Evolutionary conservation across 768 basidiomycete genomes (phyloP), one percentile per base, ranked within the genome.

Genomic region (Sarcodon sp.): DNA sequence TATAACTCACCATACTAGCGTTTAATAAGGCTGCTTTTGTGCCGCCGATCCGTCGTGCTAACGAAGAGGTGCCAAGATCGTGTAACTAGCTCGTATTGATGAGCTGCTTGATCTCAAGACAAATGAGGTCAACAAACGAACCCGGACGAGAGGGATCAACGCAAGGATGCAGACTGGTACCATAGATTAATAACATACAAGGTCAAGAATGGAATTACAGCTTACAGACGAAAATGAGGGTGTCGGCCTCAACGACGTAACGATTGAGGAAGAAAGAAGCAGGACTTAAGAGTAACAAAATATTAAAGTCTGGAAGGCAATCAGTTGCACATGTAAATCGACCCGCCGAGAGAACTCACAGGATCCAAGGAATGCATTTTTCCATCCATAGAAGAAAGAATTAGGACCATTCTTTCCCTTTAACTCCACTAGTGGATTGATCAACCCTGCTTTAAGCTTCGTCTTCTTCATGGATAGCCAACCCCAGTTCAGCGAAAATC

Each of bases 141-240:
- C 83, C 66, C 83, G 81, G 45, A 88, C 86, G 31, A 89, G 70
- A 3, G 88, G 89, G 27, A 89, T 74, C 61, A 91, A 75, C 8
- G 83, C 74, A 27, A 86, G 63, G 52, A 81, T 69, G 51, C 74
- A 82, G 47, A 79, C 83, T 86, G 51, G 47, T 50, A 27, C 21
- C 21, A 34, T 39, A 35, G 9, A 13, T 15, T 39, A 37, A 43
- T 33, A 18, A 31, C 21, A 3, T 37, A 43, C 34, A 43, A 1
- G 35, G 37, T 35, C 33, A 31, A 10, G 15, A 38, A 33, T 11
- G 21, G 15, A 18, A 41, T 43, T 6, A 4, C 18, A 11, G 60
- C 79, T 60, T 53, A 84, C 86, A 72, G 34, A 73, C 62, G 55
- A 87, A 87, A 18, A 79, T 70, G 16, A 84, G 57, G 4, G 68